Evolutionary conservation across 306 rosid genomes (phyloP).

Genomic region (Abrus pulchellus): DNA sequence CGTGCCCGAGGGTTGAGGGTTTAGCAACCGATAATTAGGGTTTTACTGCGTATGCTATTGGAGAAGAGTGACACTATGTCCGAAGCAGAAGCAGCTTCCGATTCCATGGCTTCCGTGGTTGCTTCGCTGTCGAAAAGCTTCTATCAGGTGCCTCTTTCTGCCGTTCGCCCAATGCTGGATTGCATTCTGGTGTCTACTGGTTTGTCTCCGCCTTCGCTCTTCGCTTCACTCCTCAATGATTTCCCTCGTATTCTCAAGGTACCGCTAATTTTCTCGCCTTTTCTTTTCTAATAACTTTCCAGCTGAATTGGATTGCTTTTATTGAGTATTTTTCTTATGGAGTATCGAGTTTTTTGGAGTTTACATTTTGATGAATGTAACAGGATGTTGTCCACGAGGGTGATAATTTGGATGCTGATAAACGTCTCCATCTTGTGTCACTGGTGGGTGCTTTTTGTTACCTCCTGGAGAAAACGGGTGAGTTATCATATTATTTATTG

Average conservation of each 20-base stretch:
- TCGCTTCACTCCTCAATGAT: conserved; percentile 64
- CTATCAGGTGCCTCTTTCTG: conserved; percentile 67
- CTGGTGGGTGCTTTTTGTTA: conserved; percentile 73
- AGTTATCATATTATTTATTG: conserved; percentile 38
- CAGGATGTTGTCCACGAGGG: conserved; percentile 61
- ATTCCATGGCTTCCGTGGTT: conserved; percentile 60
- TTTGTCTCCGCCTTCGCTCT: conserved; percentile 64
- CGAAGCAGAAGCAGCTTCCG: conserved; percentile 40
- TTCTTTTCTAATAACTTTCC: neutral
- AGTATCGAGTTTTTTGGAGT: neutral
- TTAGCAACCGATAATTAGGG: conserved; percentile 47
- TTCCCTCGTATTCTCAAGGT: conserved; percentile 71
- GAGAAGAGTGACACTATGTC: conserved; percentile 49
- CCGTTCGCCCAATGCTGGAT: conserved; percentile 79
- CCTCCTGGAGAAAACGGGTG: conserved; percentile 76
- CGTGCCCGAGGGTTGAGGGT: conserved; percentile 31
- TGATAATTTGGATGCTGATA: conserved; percentile 61
- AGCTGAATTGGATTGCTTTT: neutral
- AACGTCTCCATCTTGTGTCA: conserved; percentile 58
- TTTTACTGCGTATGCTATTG: neutral
- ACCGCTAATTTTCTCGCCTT: neutral
- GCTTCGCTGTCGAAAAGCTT: conserved; percentile 68
- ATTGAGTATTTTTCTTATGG: neutral
- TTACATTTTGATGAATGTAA: conserved; percentile 42
- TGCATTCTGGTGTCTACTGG: conserved; percentile 76